Conservation (phyloP, 495 filamentous ascomycete species). For the Penicillium desertorum region DNA sequence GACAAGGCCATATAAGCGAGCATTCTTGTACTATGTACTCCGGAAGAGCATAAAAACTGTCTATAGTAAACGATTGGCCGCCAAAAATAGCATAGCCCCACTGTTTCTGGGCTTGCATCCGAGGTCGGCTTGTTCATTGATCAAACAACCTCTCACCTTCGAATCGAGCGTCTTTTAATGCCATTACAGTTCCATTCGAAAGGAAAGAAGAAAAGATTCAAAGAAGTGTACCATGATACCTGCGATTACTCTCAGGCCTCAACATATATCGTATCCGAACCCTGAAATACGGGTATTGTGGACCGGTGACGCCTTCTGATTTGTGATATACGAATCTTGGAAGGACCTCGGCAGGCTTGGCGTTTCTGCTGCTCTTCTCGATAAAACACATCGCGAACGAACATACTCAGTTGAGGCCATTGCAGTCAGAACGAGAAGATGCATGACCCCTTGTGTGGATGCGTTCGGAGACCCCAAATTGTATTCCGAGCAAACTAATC, state of each 20-base stretch:
- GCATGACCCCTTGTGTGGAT: background rate
- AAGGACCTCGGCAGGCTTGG: background rate
- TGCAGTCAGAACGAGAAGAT: background rate
- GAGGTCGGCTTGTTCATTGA: background rate
- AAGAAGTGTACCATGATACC: background rate
- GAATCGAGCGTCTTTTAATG: background rate
- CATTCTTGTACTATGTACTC: background rate
- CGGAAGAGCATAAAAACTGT: background rate
- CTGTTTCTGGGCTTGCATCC: background rate
- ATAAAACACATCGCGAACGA: background rate
- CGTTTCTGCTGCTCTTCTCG: too few species aligned
- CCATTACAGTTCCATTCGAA: background rate
- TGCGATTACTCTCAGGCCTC: background rate
- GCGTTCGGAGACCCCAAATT: slow-evolving; percentile 13
- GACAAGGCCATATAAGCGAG: background rate
- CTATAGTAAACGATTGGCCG: background rate
- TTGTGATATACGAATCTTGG: background rate
- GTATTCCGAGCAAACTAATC: slow-evolving; percentile 1
- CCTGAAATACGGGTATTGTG: background rate
- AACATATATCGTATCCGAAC: background rate
- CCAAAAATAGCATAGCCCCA: slow-evolving; percentile 6
- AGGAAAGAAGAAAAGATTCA: background rate
- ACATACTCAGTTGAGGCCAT: background rate
- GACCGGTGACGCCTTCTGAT: background rate
- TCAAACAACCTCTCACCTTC: background rate